Evolutionary conservation across 306 rosid genomes (phyloP), one percentile per base, ranked within the genome.

Genomic region (Boehmeria nivea): DNA sequence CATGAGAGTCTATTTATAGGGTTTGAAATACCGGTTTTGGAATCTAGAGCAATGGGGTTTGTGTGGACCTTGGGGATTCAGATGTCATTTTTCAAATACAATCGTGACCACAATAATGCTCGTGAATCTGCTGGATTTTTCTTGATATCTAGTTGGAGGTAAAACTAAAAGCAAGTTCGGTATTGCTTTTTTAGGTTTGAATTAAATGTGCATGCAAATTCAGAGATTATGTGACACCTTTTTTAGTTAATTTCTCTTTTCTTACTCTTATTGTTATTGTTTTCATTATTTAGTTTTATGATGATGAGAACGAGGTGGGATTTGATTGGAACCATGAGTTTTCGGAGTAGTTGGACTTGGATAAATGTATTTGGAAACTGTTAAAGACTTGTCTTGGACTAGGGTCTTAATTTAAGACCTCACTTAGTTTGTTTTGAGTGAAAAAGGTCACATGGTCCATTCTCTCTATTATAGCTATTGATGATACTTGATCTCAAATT

Each of bases 101-200:
- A 54, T 51, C 43, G 58, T 52, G 64, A 53, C n/a, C n/a, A n/a
- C 9, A 42, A 4, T 26, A 6, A n/a, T 39, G 8, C 36, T 65
- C 75, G 77, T 82, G 88, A 82, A 68, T 44, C 12, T 53, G 66
- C 73, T 72, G 61, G 68, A 76, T 67, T 74, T 84, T 74, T 85
- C 64, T 20, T 36, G 79, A 65, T 52, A 47, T 63, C 36, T 74
- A 38, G 70, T 47, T 60, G 77, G 51, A 69, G 69, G 62, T n/a
- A n/a, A n/a, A n/a, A n/a, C n/a, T 31, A 64, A 72, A 51, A 67
- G 43, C 40, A 67, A 66, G 51, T 70, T 53, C 65, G 25, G 43
- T 55, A 16, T 68, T 44, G 31, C 46, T 72, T 75, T 80, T 50
- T 4, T n/a, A 49, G 69, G 55, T 53, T 54, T 64, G 70, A 70